Conservation (phyloP, 2,329 filamentous ascomycete species). For the Arachnomyces sp. region DNA sequence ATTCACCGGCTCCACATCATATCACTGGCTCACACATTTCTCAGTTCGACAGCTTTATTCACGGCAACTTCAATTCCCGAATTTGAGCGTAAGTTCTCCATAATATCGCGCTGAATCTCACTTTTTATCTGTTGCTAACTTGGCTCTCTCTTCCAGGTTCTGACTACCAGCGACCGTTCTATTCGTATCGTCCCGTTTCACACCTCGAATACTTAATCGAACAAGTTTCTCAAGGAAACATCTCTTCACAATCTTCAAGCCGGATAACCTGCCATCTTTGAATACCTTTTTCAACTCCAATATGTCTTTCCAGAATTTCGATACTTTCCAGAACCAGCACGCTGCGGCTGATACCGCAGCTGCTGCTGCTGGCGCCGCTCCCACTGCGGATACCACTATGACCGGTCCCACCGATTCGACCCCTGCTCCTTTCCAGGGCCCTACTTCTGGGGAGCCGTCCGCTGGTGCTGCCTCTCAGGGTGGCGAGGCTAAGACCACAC, state of each 20-base stretch:
- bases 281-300: conserved; percentile 22
- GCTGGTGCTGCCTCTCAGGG: conserved; percentile 40
- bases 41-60: conserved; percentile 1
- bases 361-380: conserved; percentile 37
- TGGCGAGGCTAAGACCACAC: conserved; percentile 48
- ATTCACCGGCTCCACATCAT: conserved; percentile 1
- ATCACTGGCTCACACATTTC: not conserved
- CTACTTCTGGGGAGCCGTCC: conserved; percentile 34
- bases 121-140: conserved; percentile 1
- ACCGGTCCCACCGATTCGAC: conserved; percentile 51
- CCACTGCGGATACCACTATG: conserved; percentile 46
- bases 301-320: conserved; percentile 62
- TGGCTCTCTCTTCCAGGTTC: conserved; percentile 1
- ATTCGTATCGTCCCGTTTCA: conserved; percentile 1
- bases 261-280: conserved; percentile 7
- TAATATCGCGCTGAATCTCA: too few species aligned
- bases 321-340: conserved; percentile 55
- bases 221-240: conserved; percentile 3
- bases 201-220: conserved; percentile 1
- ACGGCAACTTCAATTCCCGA: not conserved
- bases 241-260: conserved; percentile 15
- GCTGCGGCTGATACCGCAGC: conserved; percentile 47
- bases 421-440: conserved; percentile 42
- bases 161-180: conserved; percentile 2
- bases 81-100: conserved; percentile 1